Conservation (phyloP, 2,329 filamentous ascomycete species). For the Penicillium palitans region DNA sequence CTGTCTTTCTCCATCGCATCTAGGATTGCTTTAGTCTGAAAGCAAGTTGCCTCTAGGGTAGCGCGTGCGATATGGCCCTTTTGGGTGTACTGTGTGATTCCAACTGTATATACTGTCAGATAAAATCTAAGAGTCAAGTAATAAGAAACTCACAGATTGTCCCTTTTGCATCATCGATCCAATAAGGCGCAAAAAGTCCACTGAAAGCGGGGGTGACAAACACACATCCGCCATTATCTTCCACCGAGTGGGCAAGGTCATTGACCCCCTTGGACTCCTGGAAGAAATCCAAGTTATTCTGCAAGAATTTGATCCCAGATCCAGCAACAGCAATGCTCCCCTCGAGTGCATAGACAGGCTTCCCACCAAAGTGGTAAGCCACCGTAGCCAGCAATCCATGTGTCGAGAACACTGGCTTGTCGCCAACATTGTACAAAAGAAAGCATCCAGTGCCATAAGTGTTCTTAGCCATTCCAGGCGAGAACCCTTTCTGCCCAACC, state of each 20-base stretch:
- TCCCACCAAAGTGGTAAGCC: constrained; percentile 73
- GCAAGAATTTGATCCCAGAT: constrained; percentile 73
- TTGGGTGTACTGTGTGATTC: constrained; percentile 80
- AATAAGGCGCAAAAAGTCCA: constrained; percentile 88
- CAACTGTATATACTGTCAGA: constrained; percentile 52
- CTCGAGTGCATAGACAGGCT: constrained; percentile 76
- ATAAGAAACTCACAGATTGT: constrained; percentile 64
- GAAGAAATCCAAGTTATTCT: constrained; percentile 65
- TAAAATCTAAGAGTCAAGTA: neutral
- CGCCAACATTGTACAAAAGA: constrained; percentile 82
- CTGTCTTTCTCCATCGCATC: constrained; percentile 89
- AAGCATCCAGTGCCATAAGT: constrained; percentile 91
- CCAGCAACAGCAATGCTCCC: constrained; percentile 82
- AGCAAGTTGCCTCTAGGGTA: constrained; percentile 86
- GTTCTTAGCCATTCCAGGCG: constrained; percentile 80
- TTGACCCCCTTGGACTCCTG: constrained; percentile 62
- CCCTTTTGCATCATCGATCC: constrained; percentile 91
- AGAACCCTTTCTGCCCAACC: constrained; percentile 82
- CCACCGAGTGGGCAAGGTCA: constrained; percentile 62
- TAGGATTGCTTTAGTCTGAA: constrained; percentile 89
- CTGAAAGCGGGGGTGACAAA: constrained; percentile 91
- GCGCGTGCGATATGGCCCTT: constrained; percentile 84
- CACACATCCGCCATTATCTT: constrained; percentile 79
- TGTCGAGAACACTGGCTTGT: constrained; percentile 78
- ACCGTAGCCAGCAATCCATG: constrained; percentile 81